A percentile compares a stretch with the other conserved stretches of the same genome.
These are phyloP conservation scores for Fragaria iinumae DNA, from an alignment of 306 rosid species.

Conservation along the genomic window DNA sequence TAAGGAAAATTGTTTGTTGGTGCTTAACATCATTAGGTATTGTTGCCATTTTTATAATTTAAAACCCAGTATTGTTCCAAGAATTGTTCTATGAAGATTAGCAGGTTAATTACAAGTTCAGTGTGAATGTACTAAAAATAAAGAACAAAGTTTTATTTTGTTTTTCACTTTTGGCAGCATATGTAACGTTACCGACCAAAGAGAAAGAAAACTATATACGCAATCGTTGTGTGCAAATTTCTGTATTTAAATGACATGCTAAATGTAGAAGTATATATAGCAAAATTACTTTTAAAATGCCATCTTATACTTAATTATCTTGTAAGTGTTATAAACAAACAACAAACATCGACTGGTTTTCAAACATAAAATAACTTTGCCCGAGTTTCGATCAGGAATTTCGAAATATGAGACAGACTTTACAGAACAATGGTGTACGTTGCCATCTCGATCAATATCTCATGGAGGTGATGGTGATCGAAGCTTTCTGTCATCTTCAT, in stretches of 20 bases:
- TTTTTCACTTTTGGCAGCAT: neutral
- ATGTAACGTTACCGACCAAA: neutral
- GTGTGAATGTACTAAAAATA: neutral
- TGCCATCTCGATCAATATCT: neutral
- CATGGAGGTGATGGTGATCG: neutral
- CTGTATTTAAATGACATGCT: neutral
- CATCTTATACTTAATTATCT: neutral
- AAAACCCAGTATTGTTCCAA: neutral
- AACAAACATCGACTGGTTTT: neutral
- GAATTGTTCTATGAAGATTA: neutral
- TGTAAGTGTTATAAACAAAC: too few relatives aligned
- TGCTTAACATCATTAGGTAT: conserved; percentile 59
- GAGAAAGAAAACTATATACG: too few relatives aligned
- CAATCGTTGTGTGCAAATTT: neutral
- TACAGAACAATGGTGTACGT: neutral
- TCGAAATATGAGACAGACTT: neutral
- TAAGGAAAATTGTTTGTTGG: conserved; percentile 48
- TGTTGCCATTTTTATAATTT: conserved; percentile 19
- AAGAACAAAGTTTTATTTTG: neutral
- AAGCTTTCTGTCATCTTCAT: conserved; percentile 11
- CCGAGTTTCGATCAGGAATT: neutral
- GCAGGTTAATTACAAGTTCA: neutral
- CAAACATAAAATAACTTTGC: neutral
- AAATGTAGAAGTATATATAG: neutral
- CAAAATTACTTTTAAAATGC: neutral